Conservation (phyloP, 306 rosid species). For the Ormosia emarginata region DNA sequence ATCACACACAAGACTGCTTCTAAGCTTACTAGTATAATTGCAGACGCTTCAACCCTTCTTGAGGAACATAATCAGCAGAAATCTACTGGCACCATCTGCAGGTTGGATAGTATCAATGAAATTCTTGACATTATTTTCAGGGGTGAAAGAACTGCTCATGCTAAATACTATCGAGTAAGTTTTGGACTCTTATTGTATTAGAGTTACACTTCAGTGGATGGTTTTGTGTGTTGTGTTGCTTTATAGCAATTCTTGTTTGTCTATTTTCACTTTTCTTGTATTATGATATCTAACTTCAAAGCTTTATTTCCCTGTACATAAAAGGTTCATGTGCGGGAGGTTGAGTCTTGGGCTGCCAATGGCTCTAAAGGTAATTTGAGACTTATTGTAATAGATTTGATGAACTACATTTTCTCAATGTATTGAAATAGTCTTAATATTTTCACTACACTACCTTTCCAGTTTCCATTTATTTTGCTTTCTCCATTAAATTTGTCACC, state of each 20-base stretch:
- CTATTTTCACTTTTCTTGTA: not conserved
- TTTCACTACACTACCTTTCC: not conserved
- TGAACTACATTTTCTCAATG: not conserved
- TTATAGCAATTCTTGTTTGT: constrained; percentile 11
- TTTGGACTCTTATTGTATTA: not conserved
- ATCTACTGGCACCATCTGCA: constrained; percentile 49
- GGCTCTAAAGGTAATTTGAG: constrained; percentile 60
- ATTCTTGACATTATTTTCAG: constrained; percentile 65
- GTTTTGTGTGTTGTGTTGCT: constrained; percentile 15
- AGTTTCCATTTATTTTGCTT: not conserved
- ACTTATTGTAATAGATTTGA: constrained; percentile 15
- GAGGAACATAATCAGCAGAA: constrained; percentile 80
- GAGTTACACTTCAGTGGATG: constrained; percentile 17
- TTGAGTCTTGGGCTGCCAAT: constrained; percentile 56
- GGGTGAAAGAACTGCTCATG: constrained; percentile 61
- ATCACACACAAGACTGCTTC: constrained; percentile 60
- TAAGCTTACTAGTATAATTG: constrained; percentile 52
- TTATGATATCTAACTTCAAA: constrained; percentile 27
- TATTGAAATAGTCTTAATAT: constrained; percentile 6
- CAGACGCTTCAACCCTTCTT: constrained; percentile 62
- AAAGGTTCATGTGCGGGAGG: constrained; percentile 87
- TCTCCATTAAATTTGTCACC: not conserved
- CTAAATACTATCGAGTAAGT: constrained; percentile 72
- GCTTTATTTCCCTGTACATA: constrained; percentile 18
- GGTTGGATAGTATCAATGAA: constrained; percentile 66